phyloP scores from a whole-genome alignment of 2,329 filamentous ascomycete genomes.

The Venturia asperata region DNA sequence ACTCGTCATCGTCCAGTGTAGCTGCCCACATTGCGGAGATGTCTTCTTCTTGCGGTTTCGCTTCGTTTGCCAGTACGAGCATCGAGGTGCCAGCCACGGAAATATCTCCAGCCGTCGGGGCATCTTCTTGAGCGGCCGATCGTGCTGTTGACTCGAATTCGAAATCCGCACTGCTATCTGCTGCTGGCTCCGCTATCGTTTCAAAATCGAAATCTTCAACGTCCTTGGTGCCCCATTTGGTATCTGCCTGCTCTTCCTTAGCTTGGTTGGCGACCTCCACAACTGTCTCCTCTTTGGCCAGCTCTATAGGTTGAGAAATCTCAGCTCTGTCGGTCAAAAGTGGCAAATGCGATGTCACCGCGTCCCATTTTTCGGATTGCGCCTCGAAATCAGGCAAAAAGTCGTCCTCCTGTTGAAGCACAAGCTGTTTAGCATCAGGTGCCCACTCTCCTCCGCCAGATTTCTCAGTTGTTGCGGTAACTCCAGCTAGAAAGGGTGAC shows the following conservation, averaged over 20 bases:
- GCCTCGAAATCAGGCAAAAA: neutral
- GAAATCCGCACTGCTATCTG: neutral
- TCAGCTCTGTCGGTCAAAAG: neutral
- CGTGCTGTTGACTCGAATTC: neutral
- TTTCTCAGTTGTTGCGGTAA: neutral
- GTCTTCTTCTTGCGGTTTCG: constrained; percentile 46
- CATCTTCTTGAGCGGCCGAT: neutral
- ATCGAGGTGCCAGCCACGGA: constrained; percentile 4
- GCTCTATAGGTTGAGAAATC: neutral
- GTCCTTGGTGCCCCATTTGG: constrained; percentile 19
- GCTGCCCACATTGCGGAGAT: constrained; percentile 77
- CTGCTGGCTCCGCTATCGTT: neutral
- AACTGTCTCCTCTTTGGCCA: neutral
- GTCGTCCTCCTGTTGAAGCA: constrained; percentile 8
- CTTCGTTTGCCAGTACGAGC: constrained; percentile 7
- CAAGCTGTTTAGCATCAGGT: constrained; percentile 12
- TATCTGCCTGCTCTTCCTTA: neutral
- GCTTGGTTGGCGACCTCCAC: neutral
- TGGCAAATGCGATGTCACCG: constrained; percentile 8
- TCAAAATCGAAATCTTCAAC: constrained; percentile 14
- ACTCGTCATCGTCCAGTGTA: constrained; percentile 67
- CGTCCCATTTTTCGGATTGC: constrained; percentile 10
- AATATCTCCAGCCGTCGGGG: constrained; percentile 14
- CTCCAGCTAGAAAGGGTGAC: constrained; percentile 6
- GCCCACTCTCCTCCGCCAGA: constrained; percentile 14